These are phyloP conservation scores for Trichoderma orchidacearum DNA, from an alignment of 495 filamentous ascomycete species.

Conservation along the genomic window DNA sequence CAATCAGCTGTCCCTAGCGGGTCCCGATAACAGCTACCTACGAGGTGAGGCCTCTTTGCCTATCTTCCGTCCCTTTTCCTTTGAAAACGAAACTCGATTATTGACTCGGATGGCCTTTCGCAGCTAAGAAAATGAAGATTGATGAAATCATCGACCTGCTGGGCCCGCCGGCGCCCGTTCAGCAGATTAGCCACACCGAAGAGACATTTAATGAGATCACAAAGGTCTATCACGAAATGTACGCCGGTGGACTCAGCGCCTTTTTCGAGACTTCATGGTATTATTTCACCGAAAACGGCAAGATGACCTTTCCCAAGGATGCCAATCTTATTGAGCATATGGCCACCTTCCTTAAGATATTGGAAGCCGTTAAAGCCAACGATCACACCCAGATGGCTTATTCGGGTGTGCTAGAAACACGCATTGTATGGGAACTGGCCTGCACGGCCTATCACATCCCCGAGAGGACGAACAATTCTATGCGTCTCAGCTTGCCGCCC, in stretches of 20 bases:
- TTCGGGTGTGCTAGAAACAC: conserved; percentile 51
- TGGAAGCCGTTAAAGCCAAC: conserved; percentile 20
- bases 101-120: conserved; percentile 27
- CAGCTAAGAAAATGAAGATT: conserved; percentile 61
- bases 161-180: conserved; percentile 44
- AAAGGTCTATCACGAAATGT: conserved; percentile 61
- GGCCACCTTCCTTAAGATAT: conserved; percentile 40
- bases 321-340: conserved; percentile 47
- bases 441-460: conserved; percentile 20
- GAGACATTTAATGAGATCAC: conserved; percentile 53
- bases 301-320: conserved; percentile 35
- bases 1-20: conserved; percentile 8
- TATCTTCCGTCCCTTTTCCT: conserved; percentile 10
- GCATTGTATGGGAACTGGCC: conserved; percentile 57
- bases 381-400: conserved; percentile 49
- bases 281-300: conserved; percentile 30
- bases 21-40: not conserved
- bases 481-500: conserved; percentile 13
- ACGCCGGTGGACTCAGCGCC: conserved; percentile 60
- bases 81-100: conserved; percentile 12
- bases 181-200: conserved; percentile 21
- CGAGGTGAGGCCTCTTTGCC: conserved; percentile 5
- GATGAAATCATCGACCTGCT: conserved; percentile 60
- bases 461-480: conserved; percentile 6
- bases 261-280: conserved; percentile 86